Percentiles rank a stretch among this genome's conserved stretches.
Conservation (phyloP, 345 rosid species). For the Microcos paniculata region DNA sequence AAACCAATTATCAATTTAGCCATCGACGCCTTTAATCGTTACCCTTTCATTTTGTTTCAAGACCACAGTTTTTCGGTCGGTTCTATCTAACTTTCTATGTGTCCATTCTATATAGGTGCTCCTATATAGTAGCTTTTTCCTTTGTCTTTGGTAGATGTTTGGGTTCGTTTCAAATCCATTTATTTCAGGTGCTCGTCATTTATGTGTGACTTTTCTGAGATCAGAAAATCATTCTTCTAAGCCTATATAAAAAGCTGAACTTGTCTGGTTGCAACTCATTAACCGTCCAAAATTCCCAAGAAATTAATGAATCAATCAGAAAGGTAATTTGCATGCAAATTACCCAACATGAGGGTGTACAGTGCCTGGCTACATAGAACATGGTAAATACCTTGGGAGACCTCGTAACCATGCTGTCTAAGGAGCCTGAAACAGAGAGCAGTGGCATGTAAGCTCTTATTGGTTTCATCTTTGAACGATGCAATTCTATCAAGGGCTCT, state of each 20-base stretch:
- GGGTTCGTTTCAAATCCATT: no score
- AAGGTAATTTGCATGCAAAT: not conserved
- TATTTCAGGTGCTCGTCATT: not conserved
- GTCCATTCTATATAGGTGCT: no score
- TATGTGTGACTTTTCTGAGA: not conserved
- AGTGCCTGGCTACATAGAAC: not conserved
- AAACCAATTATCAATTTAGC: no score
- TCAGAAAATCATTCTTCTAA: not conserved
- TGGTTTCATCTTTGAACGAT: no score
- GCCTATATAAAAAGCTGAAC: not conserved
- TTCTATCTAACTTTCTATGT: no score
- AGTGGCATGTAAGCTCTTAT: not conserved
- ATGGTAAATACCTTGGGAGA: not conserved
- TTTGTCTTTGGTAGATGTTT: no score
- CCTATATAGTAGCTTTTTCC: no score
- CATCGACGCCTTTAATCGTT: no score
- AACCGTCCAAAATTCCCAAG: not conserved
- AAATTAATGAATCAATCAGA: not conserved
- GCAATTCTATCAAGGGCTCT: not conserved
- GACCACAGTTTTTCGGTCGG: no score
- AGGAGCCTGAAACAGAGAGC: conserved; percentile 9
- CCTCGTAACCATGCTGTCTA: not conserved
- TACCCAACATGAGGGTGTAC: not conserved
- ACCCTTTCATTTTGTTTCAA: no score
- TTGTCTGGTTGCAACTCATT: not conserved